Base-by-base conservation (phyloP, 2,329 filamentous ascomycete species). In the Diaporthe humulicola region DNA sequence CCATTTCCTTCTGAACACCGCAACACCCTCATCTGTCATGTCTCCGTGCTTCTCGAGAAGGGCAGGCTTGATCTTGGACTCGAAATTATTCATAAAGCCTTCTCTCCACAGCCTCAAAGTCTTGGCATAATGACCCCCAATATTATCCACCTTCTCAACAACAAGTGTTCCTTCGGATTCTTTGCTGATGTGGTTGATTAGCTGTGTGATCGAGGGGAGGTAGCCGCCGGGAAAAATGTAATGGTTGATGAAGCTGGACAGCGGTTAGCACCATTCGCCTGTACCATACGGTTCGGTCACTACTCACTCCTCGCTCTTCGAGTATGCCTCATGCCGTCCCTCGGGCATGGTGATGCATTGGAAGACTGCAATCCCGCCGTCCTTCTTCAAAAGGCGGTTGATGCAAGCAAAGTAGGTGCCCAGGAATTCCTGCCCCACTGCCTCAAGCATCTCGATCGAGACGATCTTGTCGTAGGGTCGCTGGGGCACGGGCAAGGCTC, bases 191-290 rank as follows among this genome's bases (percentile, higher is more conserved):
- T 91, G 88, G 67, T 87, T 84, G 33, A 92, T 82, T 25, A 92
- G 83, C 77, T 91, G 88, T 19, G 86, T 89, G 42, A 87, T 86
- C 3, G 88, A 89, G 0, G 90, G 90, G 9, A 95, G 84, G 79
- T 95, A 92, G 0, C 93, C 93, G n/a, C 93, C 93, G 0, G 93
- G 93, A 82, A 95, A 95, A 72, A 95, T 95, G 83, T 95, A 94
- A 76, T 92, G 91, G 74, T 92, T 90, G 80, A 95, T 94, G 82
- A 95, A 95, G 80, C 87, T 88, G 74, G 5, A 40, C 45, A 25
- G n/a, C 25, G 25, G 33, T 73, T 38, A 28, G 66, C 64, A 66
- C 19, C 38, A 19, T 76, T 77, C 73, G 75, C 75, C 61, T 61
- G 42, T 40, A 9, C 54, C 6, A n/a, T 36, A 36, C 38, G 12